A percentile compares a stretch with the other conserved stretches of the same genome.
phyloP scores from a whole-genome alignment of 2,329 filamentous ascomycete species.

The Pseudocercospora crystallina region DNA sequence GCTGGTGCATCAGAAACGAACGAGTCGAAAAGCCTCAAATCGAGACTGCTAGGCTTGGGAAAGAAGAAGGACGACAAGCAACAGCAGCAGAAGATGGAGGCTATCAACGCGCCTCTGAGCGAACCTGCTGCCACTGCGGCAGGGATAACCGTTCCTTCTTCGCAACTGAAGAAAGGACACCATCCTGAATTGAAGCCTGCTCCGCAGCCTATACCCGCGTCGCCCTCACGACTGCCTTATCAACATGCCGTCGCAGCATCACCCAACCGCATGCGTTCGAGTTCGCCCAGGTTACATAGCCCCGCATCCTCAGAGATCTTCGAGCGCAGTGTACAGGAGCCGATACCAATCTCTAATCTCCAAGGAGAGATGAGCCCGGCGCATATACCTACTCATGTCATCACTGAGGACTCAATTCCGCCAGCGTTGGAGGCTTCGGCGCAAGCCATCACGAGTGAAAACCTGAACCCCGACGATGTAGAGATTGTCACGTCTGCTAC shows the following conservation, averaged over 20 bases:
- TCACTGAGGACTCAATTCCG: conserved; percentile 91
- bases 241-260: conserved; percentile 26
- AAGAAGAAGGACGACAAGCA: conserved; percentile 18
- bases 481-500: conserved; percentile 87
- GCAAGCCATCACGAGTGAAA: conserved; percentile 83
- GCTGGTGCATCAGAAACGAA: conserved; percentile 8
- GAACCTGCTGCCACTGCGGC: conserved; percentile 12
- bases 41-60: conserved; percentile 17
- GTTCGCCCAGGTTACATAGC: conserved; percentile 73
- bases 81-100: conserved; percentile 5
- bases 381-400: conserved; percentile 83
- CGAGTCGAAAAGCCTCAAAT: conserved; percentile 15
- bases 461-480: conserved; percentile 81
- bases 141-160: neutral
- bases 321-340: conserved; percentile 89
- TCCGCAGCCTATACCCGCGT: conserved; percentile 22
- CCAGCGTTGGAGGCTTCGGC: conserved; percentile 88
- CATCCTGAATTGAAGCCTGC: conserved; percentile 16
- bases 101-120: conserved; percentile 1
- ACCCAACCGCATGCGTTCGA: conserved; percentile 57
- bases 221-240: conserved; percentile 28
- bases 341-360: conserved; percentile 48
- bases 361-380: conserved; percentile 73
- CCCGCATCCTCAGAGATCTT: conserved; percentile 80
- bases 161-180: conserved; percentile 11